These are phyloP conservation scores for Lactarius hengduanensis DNA, from an alignment of 768 basidiomycete species.

Conservation along the genomic window DNA sequence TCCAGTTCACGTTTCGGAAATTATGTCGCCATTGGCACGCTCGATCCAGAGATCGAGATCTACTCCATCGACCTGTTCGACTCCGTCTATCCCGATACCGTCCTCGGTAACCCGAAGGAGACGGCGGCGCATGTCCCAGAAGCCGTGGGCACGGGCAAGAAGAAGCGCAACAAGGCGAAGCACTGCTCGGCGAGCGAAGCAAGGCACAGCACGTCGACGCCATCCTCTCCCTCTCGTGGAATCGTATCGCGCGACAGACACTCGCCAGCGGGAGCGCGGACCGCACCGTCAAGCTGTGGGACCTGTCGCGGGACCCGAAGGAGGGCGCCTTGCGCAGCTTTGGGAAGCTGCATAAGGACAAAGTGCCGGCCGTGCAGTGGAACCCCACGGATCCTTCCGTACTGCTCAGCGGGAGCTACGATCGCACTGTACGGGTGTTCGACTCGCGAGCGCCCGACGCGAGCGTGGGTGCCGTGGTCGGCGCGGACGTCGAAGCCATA, in stretches of 20 bases:
- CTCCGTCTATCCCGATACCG: slow-evolving; percentile 87
- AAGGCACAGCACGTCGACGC: slow-evolving; percentile 88
- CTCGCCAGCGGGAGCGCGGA: slow-evolving; percentile 93
- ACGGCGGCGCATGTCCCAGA: slow-evolving; percentile 75
- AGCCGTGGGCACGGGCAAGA: slow-evolving; percentile 91
- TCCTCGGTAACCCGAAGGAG: slow-evolving; percentile 87
- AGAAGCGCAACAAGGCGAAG: slow-evolving; percentile 88
- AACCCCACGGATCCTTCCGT: slow-evolving; percentile 86
- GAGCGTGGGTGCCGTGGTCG: slow-evolving; percentile 79
- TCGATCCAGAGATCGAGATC: slow-evolving; percentile 98
- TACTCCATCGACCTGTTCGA: slow-evolving; percentile 96
- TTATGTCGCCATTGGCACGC: slow-evolving; percentile 94
- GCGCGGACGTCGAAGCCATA: slow-evolving; percentile 91
- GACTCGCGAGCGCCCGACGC: slow-evolving; percentile 82
- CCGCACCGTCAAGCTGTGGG: slow-evolving; percentile 96
- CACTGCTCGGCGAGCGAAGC: slow-evolving; percentile 57
- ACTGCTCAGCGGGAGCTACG: slow-evolving; percentile 89
- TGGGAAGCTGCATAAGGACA: slow-evolving; percentile 78
- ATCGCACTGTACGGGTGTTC: slow-evolving; percentile 92
- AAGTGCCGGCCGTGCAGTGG: slow-evolving; percentile 97
- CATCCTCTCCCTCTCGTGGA: slow-evolving; percentile 93
- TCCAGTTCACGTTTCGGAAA: slow-evolving; percentile 56
- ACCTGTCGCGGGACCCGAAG: slow-evolving; percentile 68
- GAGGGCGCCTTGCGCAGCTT: slow-evolving; percentile 81
- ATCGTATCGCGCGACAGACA: slow-evolving; percentile 82